phyloP scores from a whole-genome alignment of 2,329 filamentous ascomycete genomes.

The Fusarium praegraminearum region DNA sequence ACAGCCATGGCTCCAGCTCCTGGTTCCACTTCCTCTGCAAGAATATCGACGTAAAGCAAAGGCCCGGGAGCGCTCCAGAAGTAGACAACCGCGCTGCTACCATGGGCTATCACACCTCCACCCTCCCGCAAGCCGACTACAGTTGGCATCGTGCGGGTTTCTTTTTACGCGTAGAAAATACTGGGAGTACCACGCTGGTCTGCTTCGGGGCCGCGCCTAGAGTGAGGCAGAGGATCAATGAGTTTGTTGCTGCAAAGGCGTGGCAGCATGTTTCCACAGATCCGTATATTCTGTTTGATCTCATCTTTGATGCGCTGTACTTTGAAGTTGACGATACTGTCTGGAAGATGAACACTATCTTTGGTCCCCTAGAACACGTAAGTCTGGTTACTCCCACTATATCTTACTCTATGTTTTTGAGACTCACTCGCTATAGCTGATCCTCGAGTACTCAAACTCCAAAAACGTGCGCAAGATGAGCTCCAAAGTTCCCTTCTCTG shows the following conservation, averaged over 20 bases:
- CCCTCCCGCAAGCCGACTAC: constrained; percentile 48
- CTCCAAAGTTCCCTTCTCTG: constrained; percentile 46
- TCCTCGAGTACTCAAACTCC: constrained; percentile 44
- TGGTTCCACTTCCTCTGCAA: constrained; percentile 56
- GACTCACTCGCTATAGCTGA: constrained; percentile 32
- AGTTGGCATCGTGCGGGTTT: constrained; percentile 47
- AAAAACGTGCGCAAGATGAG: constrained; percentile 45
- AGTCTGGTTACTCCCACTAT: neutral
- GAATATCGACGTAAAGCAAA: constrained; percentile 45
- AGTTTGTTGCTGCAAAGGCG: constrained; percentile 41
- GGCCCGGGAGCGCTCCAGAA: constrained; percentile 33
- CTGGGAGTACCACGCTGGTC: constrained; percentile 37
- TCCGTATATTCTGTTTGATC: constrained; percentile 49
- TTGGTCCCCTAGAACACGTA: constrained; percentile 49
- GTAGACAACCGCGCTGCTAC: constrained; percentile 44
- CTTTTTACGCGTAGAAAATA: constrained; percentile 42
- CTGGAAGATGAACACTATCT: constrained; percentile 50
- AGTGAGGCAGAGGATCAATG: constrained; percentile 41
- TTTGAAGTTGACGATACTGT: constrained; percentile 47
- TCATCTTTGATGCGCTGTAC: constrained; percentile 48
- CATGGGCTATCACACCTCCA: constrained; percentile 43
- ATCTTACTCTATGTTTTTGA: neutral
- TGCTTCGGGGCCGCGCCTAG: constrained; percentile 46
- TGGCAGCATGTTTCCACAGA: constrained; percentile 44
- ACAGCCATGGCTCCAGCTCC: constrained; percentile 42